Conservation (phyloP, 371 early-diverging fungal genomes). For the Dinochytrium kinnereticum region DNA sequence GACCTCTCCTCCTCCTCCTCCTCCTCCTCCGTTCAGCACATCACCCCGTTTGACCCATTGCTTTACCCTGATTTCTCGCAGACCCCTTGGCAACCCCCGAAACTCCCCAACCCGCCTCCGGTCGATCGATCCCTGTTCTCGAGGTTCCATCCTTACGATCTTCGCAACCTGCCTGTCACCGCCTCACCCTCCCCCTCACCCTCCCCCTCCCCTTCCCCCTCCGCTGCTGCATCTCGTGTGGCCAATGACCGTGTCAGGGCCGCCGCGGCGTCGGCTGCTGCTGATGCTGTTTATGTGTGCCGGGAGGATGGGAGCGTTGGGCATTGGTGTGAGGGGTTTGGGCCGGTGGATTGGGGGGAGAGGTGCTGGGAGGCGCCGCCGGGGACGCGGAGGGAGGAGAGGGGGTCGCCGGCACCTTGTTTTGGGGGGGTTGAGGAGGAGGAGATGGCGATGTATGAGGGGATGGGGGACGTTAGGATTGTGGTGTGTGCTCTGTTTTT, state of each 20-base stretch:
- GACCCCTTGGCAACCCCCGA: neutral
- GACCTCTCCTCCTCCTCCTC: too few relatives aligned
- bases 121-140: neutral
- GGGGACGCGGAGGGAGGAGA: neutral
- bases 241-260: too few relatives aligned
- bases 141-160: constrained; percentile 6
- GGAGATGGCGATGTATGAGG: neutral
- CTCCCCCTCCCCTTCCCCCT: neutral
- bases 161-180: neutral
- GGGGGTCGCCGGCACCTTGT: neutral
- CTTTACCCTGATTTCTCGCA: neutral
- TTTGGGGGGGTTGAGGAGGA: neutral
- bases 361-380: constrained; percentile 1
- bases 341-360: constrained; percentile 9
- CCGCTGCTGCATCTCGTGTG: neutral
- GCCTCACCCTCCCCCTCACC: neutral
- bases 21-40: neutral
- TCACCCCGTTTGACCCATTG: neutral
- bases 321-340: constrained; percentile 1
- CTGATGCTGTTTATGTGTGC: constrained; percentile 7
- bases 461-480: neutral
- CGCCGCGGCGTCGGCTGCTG: constrained; percentile 2
- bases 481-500: neutral
- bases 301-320: neutral
- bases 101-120: neutral